Percentiles rank a stretch among this genome's conserved stretches.
Conservation (phyloP, 1,284 basidiomycete species). For the Cutaneotrichosporon sp. region DNA sequence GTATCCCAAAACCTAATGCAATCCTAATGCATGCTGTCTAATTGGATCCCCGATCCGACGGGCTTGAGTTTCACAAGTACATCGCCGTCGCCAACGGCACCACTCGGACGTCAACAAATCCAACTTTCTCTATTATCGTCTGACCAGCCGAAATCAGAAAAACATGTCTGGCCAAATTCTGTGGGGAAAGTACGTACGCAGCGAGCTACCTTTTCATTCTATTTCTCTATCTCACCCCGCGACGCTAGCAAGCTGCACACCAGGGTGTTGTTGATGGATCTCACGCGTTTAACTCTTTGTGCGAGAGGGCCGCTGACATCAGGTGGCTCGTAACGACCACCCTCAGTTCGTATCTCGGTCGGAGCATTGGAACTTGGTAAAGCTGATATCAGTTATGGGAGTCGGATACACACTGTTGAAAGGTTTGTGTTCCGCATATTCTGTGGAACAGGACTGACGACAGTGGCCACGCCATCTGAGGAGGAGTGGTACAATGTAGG, state of each 20-base stretch:
- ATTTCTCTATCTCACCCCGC: too few species aligned
- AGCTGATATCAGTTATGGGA: slow-evolving; percentile 13
- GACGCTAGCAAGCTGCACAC: too few species aligned
- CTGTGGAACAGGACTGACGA: background rate
- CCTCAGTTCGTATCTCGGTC: slow-evolving; percentile 30
- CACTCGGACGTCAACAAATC: background rate
- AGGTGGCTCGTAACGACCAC: slow-evolving; percentile 31
- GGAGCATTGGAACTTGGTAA: background rate
- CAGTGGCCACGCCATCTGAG: slow-evolving; percentile 39
- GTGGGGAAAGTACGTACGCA: slow-evolving; percentile 32
- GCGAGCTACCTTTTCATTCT: too few species aligned
- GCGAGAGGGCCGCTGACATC: slow-evolving; percentile 7
- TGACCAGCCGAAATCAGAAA: background rate
- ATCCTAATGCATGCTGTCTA: background rate
- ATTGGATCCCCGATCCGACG: background rate
- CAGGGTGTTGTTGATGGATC: too few species aligned
- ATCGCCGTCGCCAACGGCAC: too few species aligned
- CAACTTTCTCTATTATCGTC: too few species aligned
- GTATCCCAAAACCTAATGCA: too few species aligned
- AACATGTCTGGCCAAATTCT: slow-evolving; percentile 24
- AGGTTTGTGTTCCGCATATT: background rate
- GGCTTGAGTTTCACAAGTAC: too few species aligned
- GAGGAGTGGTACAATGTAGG: slow-evolving; percentile 44
- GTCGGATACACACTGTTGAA: slow-evolving; percentile 12
- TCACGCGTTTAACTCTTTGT: too few species aligned